Percentiles rank a stretch among this genome's conserved stretches.
Conservation (phyloP, 2,329 filamentous ascomycete genomes). For the Elsinoe fawcettii region DNA sequence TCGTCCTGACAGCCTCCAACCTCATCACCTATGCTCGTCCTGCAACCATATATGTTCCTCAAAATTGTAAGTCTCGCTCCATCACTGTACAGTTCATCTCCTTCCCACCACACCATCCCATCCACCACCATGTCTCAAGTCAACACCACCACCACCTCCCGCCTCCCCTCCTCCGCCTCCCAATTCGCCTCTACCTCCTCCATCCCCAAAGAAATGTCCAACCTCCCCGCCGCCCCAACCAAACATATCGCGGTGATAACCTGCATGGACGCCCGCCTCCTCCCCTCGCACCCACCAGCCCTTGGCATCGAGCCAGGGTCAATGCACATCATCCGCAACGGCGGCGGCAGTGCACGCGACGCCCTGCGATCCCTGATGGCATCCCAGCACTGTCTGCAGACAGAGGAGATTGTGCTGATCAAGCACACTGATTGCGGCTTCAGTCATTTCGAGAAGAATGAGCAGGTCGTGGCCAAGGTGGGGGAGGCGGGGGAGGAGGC, state of each 20-base stretch:
- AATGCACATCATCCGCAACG: slow-evolving; percentile 64
- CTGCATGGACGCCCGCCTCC: slow-evolving; percentile 72
- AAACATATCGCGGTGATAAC: slow-evolving; percentile 40
- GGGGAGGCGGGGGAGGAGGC: background rate
- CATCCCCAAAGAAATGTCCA: background rate
- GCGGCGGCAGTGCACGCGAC: slow-evolving; percentile 48
- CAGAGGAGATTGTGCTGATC: slow-evolving; percentile 64
- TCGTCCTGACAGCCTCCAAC: background rate
- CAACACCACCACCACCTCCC: background rate
- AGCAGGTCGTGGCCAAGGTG: background rate
- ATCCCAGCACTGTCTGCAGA: slow-evolving; percentile 70
- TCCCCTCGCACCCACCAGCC: slow-evolving; percentile 51
- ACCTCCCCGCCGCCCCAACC: background rate
- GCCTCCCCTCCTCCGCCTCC: background rate
- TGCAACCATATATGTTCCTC: background rate
- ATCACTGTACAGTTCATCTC: background rate
- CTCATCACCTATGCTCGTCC: background rate
- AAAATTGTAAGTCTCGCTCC: background rate
- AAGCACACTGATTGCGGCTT: slow-evolving; percentile 65
- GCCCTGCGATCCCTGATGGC: slow-evolving; percentile 68
- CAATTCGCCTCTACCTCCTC: background rate
- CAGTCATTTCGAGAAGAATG: slow-evolving; percentile 5
- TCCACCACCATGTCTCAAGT: background rate
- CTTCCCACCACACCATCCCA: background rate
- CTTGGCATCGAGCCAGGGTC: slow-evolving; percentile 67